Base-by-base conservation (phyloP, 1,284 basidiomycete genomes). In the Cutaneotrichosporon sp. region DNA sequence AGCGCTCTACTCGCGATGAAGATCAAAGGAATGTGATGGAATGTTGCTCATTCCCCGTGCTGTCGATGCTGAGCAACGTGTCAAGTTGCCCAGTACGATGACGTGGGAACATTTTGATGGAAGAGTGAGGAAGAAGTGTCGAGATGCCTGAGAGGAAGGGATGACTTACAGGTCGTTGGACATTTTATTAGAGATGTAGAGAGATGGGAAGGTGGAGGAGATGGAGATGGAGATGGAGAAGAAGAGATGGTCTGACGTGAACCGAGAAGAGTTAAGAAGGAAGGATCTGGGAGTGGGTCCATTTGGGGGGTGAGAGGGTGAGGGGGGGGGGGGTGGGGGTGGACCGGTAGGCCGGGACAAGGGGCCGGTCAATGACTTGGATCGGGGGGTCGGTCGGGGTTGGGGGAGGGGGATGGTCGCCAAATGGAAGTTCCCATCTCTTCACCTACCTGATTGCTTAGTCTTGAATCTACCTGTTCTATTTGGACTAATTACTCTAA, bases 91-190 rank as follows among this genome's bases (percentile, higher is more conserved):
- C 2, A 8, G 30, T 53, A 30, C 26, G 31, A 34, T 53, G 51
- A 53, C 31, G 51, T 53, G 51, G 31, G 22, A 50, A n/a, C 42
- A 46, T 46, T 46, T 13, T 46, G 18, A 1, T 55, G 32, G 26
- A 9, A 32, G 32, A 5, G 31, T 6, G 16, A 6, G 18, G n/a
- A 31, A 22, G 36, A 22, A 26, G 38, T 18, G 38, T 22, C 26
- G 34, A 26, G 55, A 9, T 4, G 42, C 8, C 32, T 31, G 52
- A 22, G 4, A 13, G 30, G 36, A 26, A 26, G 40, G 1, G 13
- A 30, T 10, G 26, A 70, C 72, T 70, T 59, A 73, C 72, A 72
- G 71, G 55, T 56, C 53, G 31, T 31, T 56, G 70, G 74, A 73
- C 74, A 76, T 76, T 60, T 72, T 64, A 22, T 36, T 40, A 14